phyloP scores from a whole-genome alignment of 2,329 filamentous ascomycete species.

The Epichloe hybrida region DNA sequence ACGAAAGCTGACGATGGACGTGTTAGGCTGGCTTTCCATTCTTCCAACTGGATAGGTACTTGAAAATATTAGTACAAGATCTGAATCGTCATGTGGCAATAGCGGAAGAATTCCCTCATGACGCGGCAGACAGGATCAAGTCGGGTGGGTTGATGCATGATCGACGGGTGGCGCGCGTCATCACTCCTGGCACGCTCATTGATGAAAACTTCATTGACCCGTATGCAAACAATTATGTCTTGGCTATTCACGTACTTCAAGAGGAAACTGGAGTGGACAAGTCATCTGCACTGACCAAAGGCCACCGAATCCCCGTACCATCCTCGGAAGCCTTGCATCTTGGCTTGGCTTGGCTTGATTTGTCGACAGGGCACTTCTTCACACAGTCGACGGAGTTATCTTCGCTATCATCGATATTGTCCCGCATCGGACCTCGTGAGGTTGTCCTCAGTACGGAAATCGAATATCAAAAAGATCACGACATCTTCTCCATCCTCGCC shows the following conservation, averaged over 20 bases:
- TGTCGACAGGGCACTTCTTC: conserved; percentile 89
- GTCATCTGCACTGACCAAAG: neutral
- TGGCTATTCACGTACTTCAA: conserved; percentile 53
- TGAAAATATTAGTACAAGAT: conserved; percentile 88
- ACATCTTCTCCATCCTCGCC: conserved; percentile 53
- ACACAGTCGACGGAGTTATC: conserved; percentile 63
- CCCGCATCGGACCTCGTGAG: conserved; percentile 72
- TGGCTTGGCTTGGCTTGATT: conserved; percentile 84
- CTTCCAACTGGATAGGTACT: conserved; percentile 80
- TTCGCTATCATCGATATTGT: conserved; percentile 65
- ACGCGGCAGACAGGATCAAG: conserved; percentile 54
- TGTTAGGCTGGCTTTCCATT: conserved; percentile 77
- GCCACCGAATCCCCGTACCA: conserved; percentile 3
- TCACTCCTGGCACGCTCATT: conserved; percentile 90
- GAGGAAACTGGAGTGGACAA: neutral
- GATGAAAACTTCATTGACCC: conserved; percentile 97
- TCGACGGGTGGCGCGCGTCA: conserved; percentile 69
- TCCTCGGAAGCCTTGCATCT: conserved; percentile 26
- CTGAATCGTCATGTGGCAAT: conserved; percentile 84
- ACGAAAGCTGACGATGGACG: neutral
- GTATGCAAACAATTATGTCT: conserved; percentile 82
- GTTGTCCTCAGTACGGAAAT: conserved; percentile 61
- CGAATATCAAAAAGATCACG: conserved; percentile 42
- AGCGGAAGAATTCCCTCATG: conserved; percentile 79
- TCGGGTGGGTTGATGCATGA: conserved; percentile 72